Evolutionary conservation across 2,329 filamentous ascomycete species (phyloP).

Genomic region (Botrytis elliptica): DNA sequence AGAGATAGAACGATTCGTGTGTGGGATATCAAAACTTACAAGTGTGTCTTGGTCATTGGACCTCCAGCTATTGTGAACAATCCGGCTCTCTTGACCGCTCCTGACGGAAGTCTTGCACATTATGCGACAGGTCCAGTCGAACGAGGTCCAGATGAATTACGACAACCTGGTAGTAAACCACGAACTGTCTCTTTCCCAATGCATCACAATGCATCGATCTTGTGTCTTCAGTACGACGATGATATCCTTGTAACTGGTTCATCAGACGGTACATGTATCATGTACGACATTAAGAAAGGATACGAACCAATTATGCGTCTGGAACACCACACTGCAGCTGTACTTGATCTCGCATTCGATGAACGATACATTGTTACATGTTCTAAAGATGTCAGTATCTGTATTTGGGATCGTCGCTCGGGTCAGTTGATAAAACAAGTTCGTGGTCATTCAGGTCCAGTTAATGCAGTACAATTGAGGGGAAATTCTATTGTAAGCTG

Average conservation of each 20-base stretch:
- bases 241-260: constrained; percentile 92
- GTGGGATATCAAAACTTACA: constrained; percentile 89
- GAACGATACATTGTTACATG: constrained; percentile 92
- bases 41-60: constrained; percentile 84
- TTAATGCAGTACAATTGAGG: constrained; percentile 94
- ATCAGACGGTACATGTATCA: constrained; percentile 85
- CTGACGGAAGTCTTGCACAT: constrained; percentile 52
- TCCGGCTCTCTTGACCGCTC: constrained; percentile 51
- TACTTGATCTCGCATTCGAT: constrained; percentile 92
- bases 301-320: constrained; percentile 81
- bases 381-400: constrained; percentile 92
- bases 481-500: constrained; percentile 92
- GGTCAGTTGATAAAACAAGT: constrained; percentile 75
- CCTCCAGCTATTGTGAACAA: constrained; percentile 64
- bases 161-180: constrained; percentile 50
- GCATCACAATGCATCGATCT: constrained; percentile 87
- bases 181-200: constrained; percentile 55
- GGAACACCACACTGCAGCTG: constrained; percentile 76
- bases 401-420: constrained; percentile 86
- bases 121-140: constrained; percentile 50
- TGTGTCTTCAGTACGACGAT: constrained; percentile 93
- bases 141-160: constrained; percentile 27
- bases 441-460: constrained; percentile 82
- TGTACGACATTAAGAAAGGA: constrained; percentile 78
- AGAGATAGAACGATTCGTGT: constrained; percentile 93